These are phyloP conservation scores for Earliella scabrosa DNA, from an alignment of 1,284 basidiomycete genomes.

Conservation along the genomic window DNA sequence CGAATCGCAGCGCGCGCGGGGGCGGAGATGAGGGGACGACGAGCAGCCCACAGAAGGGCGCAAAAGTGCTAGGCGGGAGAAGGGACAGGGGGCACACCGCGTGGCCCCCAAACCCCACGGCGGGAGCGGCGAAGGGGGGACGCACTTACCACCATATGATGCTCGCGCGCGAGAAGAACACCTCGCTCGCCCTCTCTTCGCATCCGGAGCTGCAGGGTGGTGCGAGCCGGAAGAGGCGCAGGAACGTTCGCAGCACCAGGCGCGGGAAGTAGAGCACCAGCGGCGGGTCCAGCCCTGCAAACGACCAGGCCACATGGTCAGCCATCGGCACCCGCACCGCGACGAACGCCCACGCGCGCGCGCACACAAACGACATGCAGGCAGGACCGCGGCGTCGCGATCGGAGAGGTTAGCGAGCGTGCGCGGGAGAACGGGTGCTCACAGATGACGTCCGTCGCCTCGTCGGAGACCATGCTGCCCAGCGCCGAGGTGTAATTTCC, in stretches of 20 bases:
- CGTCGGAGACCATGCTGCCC: slow-evolving; percentile 28
- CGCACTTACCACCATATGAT: slow-evolving; percentile 67
- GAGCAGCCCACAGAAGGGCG: too few relatives aligned
- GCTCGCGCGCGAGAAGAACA: slow-evolving; percentile 55
- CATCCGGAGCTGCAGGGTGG: slow-evolving; percentile 58
- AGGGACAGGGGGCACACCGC: too few relatives aligned
- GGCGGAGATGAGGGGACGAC: too few relatives aligned
- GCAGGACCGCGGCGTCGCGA: too few relatives aligned
- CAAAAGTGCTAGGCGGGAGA: background rate
- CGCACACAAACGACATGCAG: too few relatives aligned
- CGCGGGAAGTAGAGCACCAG: slow-evolving; percentile 61
- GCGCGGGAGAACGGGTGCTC: slow-evolving; percentile 26
- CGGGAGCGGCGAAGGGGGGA: too few relatives aligned
- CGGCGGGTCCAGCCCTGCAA: slow-evolving; percentile 67
- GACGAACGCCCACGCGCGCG: too few relatives aligned
- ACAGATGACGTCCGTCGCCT: slow-evolving; percentile 66
- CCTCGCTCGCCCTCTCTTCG: slow-evolving; percentile 44
- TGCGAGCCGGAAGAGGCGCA: slow-evolving; percentile 46
- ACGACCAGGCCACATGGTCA: background rate
- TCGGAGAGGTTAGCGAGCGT: too few relatives aligned
- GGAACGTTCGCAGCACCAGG: slow-evolving; percentile 52
- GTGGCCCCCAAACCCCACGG: too few relatives aligned
- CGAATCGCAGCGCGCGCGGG: too few relatives aligned
- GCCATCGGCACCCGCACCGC: too few relatives aligned
- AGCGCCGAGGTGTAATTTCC: slow-evolving; percentile 28